Base-by-base conservation (phyloP, 306 rosid genomes). In the Citrullus amarus region DNA sequence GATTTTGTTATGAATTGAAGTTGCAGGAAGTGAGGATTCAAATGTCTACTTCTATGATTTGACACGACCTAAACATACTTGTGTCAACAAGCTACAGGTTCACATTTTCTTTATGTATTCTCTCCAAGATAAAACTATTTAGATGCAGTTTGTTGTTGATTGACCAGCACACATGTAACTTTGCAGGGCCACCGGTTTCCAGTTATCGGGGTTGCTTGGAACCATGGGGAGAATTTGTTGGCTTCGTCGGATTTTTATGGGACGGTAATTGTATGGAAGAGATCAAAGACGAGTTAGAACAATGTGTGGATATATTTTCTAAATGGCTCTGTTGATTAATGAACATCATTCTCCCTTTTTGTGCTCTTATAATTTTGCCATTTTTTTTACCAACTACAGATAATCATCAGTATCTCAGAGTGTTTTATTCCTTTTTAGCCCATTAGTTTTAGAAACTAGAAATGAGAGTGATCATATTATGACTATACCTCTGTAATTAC, bases 71-170 rank as follows among this genome's bases (percentile, higher is more conserved):
- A 91, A 78, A 84, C 90, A 91, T 82, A 91, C 99, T 14, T 95
- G 99, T 79, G 99, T 92, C 75, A 95, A 95, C 97, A 91, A 95
- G 91, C 87, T 92, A 78, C 99, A 95, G 99, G 97, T 91, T 43
- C 48, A 59, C 87, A 77, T 83, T 75, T 8, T 77, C 61, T 79
- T 58, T 63, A 44, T 60, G 39, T 9, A 4, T 5, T 30, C 22
- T 41, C 38, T 58, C 67, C 18, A 28, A 15, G 36, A 51, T 41
- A 28, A 43, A 15, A 44, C 70, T 59, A 59, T 59, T 22, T 56
- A 53, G 18, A 32, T 75, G 60, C 66, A 20, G 67, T 38, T 77
- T 13, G 46, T n/a, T 17, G 60, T 78, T 62, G 39, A 86, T 11
- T 86, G 72, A 87, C 84, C 10, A 8, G 22, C 66, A 36, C 70